Evolutionary conservation across 768 basidiomycete genomes (phyloP).

Genomic region (Chalciporus chontae): DNA sequence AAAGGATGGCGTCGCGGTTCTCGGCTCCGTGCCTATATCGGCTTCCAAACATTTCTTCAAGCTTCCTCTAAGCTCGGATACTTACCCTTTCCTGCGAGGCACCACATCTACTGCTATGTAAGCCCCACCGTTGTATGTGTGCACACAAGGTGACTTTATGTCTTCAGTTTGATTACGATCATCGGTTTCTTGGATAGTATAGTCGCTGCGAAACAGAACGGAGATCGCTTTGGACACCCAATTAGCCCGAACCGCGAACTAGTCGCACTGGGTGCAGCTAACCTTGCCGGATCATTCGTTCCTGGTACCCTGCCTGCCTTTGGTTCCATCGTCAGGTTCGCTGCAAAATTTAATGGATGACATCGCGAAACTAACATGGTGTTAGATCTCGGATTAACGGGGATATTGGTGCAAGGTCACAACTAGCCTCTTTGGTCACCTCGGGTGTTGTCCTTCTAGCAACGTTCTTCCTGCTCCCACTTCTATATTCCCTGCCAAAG

Average conservation of each 20-base stretch:
- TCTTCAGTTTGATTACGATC: slow-evolving; percentile 64
- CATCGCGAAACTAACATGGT: neutral
- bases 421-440: slow-evolving; percentile 83
- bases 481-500: slow-evolving; percentile 84
- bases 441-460: slow-evolving; percentile 72
- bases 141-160: neutral
- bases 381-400: slow-evolving; percentile 80
- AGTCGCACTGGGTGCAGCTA: slow-evolving; percentile 83
- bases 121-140: slow-evolving; percentile 5
- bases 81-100: slow-evolving; percentile 61
- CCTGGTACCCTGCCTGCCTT: slow-evolving; percentile 90
- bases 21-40: slow-evolving; percentile 72
- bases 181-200: slow-evolving; percentile 94
- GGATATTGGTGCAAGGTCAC: slow-evolving; percentile 83
- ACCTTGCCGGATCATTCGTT: slow-evolving; percentile 74
- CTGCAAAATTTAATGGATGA: neutral
- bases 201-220: slow-evolving; percentile 92
- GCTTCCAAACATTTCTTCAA: slow-evolving; percentile 62
- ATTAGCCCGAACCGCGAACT: slow-evolving; percentile 94
- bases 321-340: slow-evolving; percentile 86
- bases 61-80: slow-evolving; percentile 63
- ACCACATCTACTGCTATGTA: slow-evolving; percentile 87
- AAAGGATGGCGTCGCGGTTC: slow-evolving; percentile 71
- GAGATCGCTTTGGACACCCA: slow-evolving; percentile 77
- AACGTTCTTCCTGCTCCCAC: slow-evolving; percentile 87